These are phyloP conservation scores for Trichoderma cornu-damae DNA, from an alignment of 2,329 filamentous ascomycete genomes.

Conservation along the genomic window DNA sequence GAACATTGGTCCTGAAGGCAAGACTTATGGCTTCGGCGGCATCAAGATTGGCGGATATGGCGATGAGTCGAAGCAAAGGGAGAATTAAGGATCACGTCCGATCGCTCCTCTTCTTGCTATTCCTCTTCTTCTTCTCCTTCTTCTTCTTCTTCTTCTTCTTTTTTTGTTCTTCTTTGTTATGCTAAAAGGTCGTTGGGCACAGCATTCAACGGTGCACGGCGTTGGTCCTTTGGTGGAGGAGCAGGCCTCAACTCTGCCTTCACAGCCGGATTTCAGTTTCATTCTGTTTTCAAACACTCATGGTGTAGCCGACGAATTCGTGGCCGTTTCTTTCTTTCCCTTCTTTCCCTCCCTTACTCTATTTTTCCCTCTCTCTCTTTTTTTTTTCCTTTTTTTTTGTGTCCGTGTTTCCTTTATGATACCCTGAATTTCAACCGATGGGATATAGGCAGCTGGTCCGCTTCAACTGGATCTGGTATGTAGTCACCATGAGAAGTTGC, in stretches of 20 bases:
- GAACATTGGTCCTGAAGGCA: conserved; percentile 54
- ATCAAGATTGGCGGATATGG: conserved; percentile 53
- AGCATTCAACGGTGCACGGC: conserved; percentile 27
- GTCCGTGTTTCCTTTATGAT: conserved; percentile 30
- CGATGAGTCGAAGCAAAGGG: conserved; percentile 44
- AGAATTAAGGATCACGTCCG: no score
- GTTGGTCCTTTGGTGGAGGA: conserved; percentile 21
- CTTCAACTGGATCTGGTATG: conserved; percentile 18
- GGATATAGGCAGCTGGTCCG: conserved; percentile 15
- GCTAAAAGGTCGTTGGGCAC: not conserved
- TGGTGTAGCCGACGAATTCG: conserved; percentile 1
- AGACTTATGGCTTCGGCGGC: conserved; percentile 53
- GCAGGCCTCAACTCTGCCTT: conserved; percentile 34
- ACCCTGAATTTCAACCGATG: conserved; percentile 35
- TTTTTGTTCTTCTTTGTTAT: not conserved
- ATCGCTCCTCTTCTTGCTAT: not conserved
- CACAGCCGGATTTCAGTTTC: conserved; percentile 20
- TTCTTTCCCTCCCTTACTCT: conserved; percentile 1
- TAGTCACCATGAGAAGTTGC: conserved; percentile 6
- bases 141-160: not conserved
- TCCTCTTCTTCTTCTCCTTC: no score
- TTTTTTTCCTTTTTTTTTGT: conserved; percentile 15
- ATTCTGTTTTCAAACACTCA: conserved; percentile 28
- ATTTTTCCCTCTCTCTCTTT: not conserved
- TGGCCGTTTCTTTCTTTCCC: not conserved